Conservation (phyloP, 768 basidiomycete genomes). For the Scleroderma bovista region DNA sequence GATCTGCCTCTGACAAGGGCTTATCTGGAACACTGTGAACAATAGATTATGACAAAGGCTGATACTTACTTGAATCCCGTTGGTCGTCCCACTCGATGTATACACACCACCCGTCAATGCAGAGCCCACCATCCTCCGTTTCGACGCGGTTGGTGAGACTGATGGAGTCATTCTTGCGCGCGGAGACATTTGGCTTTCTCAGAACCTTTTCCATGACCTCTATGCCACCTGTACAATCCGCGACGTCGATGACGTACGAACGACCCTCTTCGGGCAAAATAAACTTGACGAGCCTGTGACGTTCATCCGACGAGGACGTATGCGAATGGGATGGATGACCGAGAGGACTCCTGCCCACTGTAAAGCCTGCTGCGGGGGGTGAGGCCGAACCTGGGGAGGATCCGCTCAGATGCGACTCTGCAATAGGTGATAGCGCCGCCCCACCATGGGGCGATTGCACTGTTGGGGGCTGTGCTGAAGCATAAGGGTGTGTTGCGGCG, state of each 20-base stretch:
- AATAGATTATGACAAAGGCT: neutral
- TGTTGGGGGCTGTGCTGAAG: conserved; percentile 43
- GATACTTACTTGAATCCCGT: conserved; percentile 45
- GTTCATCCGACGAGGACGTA: conserved; percentile 64
- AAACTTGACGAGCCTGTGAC: conserved; percentile 86
- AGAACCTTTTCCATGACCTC: conserved; percentile 87
- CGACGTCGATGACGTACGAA: conserved; percentile 73
- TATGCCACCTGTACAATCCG: conserved; percentile 72
- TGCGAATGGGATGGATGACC: conserved; percentile 37
- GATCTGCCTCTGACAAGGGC: conserved; percentile 74
- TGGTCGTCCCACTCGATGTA: conserved; percentile 58
- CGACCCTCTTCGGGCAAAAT: conserved; percentile 76
- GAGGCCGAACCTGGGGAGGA: conserved; percentile 39
- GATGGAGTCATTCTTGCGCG: conserved; percentile 38
- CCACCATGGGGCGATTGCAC: conserved; percentile 31
- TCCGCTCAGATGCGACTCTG: conserved; percentile 47
- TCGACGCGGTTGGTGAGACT: conserved; percentile 50
- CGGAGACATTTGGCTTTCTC: conserved; percentile 67
- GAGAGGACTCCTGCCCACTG: conserved; percentile 59
- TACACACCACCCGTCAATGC: conserved; percentile 87
- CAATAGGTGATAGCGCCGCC: conserved; percentile 64
- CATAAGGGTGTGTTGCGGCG: conserved; percentile 50
- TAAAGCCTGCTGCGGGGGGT: conserved; percentile 41
- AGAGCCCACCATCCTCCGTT: conserved; percentile 67
- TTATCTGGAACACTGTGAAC: conserved; percentile 40